Evolutionary conservation across 495 filamentous ascomycete species (phyloP).

Genomic region (Tetracladium setigerum): DNA sequence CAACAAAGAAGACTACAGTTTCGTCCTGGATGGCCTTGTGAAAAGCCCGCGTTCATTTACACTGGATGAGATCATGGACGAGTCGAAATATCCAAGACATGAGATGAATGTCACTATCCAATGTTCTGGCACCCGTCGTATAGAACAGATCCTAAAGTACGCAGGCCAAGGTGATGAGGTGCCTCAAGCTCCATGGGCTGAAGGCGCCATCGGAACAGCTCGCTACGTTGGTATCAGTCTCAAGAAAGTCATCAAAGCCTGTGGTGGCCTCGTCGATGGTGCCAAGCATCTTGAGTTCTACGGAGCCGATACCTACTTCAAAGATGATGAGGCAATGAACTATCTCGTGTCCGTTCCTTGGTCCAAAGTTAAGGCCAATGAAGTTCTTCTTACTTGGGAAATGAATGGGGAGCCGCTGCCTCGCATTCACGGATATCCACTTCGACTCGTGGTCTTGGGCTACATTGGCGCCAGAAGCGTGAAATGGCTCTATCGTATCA

Average conservation of each 20-base stretch:
- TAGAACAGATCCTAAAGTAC: conserved; percentile 58
- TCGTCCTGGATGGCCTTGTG: conserved; percentile 51
- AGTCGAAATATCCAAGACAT: conserved; percentile 45
- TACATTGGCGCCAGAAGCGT: conserved; percentile 52
- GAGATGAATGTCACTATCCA: conserved; percentile 52
- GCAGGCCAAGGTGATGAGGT: conserved; percentile 61
- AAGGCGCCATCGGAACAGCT: conserved; percentile 61
- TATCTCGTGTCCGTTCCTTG: conserved; percentile 57
- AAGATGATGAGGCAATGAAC: conserved; percentile 48
- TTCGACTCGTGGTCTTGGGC: conserved; percentile 54
- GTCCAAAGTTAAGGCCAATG: conserved; percentile 55
- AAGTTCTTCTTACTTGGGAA: conserved; percentile 37
- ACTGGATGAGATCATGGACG: conserved; percentile 48
- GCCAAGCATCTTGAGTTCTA: conserved; percentile 56
- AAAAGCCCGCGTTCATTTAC: conserved; percentile 44
- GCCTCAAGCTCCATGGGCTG: conserved; percentile 60
- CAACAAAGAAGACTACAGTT: conserved; percentile 39
- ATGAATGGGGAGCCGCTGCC: conserved; percentile 60
- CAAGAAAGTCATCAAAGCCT: conserved; percentile 59
- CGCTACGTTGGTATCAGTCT: conserved; percentile 53
- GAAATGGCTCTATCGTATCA: conserved; percentile 52
- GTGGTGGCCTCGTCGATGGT: conserved; percentile 47
- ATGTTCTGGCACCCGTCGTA: conserved; percentile 59
- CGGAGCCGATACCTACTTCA: conserved; percentile 63
- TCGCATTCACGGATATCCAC: conserved; percentile 44